These are phyloP conservation scores for Cystobasidium pallidum DNA, from an alignment of 1,284 basidiomycete genomes.

Conservation along the genomic window DNA sequence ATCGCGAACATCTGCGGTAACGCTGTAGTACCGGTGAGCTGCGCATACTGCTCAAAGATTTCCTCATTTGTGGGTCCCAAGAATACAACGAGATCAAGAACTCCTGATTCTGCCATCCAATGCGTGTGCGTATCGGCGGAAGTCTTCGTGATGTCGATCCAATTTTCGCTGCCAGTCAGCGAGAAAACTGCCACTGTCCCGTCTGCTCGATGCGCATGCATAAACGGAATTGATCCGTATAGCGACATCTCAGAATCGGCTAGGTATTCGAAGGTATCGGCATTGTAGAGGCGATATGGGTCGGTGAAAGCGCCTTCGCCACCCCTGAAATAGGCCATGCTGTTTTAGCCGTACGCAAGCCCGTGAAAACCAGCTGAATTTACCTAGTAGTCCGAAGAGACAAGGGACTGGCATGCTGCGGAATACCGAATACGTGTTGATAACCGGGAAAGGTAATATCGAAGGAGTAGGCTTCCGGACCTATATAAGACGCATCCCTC, in stretches of 20 bases:
- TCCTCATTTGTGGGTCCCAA: slow-evolving; percentile 81
- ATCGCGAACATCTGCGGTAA: slow-evolving; percentile 89
- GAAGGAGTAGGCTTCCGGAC: slow-evolving; percentile 88
- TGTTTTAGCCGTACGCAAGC: background rate
- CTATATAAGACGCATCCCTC: slow-evolving; percentile 58
- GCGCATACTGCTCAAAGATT: slow-evolving; percentile 82
- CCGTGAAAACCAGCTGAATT: slow-evolving; percentile 47
- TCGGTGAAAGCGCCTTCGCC: slow-evolving; percentile 71
- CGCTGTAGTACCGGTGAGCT: slow-evolving; percentile 80
- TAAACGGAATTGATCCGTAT: slow-evolving; percentile 57
- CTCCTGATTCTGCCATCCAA: slow-evolving; percentile 96
- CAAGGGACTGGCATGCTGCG: slow-evolving; percentile 91
- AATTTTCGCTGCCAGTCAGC: slow-evolving; percentile 89
- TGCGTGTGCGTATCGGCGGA: slow-evolving; percentile 73
- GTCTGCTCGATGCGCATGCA: slow-evolving; percentile 81
- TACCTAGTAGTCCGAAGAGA: slow-evolving; percentile 83
- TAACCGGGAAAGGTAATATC: slow-evolving; percentile 93
- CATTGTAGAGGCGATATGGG: slow-evolving; percentile 93
- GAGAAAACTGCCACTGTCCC: slow-evolving; percentile 90
- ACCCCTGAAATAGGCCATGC: slow-evolving; percentile 52
- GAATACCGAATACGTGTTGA: slow-evolving; percentile 88
- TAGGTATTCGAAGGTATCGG: slow-evolving; percentile 97
- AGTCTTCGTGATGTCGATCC: slow-evolving; percentile 78
- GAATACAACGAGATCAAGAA: slow-evolving; percentile 90
- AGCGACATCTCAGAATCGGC: slow-evolving; percentile 88